Percentiles rank a stretch among this genome's conserved stretches.
Conservation (phyloP, 2,329 filamentous ascomycete species). For the Paecilomyces dactylethromorphus region DNA sequence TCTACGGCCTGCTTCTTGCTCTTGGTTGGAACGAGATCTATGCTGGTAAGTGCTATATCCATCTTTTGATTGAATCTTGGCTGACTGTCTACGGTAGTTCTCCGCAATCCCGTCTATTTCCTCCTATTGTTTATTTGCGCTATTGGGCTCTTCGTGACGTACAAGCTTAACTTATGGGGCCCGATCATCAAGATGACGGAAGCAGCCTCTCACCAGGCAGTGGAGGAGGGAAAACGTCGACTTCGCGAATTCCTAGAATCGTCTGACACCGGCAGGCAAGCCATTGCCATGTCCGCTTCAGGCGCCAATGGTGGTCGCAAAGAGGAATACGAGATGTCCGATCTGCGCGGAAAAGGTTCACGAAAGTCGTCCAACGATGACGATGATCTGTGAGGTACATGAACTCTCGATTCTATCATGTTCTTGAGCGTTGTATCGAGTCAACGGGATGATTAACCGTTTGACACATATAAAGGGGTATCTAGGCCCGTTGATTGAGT, state of each 20-base stretch:
- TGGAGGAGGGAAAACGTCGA: slow-evolving; percentile 87
- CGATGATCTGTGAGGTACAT: neutral
- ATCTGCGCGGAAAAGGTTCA: neutral
- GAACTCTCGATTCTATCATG: neutral
- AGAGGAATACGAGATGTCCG: slow-evolving; percentile 55
- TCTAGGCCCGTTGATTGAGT: neutral
- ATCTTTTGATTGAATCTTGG: neutral
- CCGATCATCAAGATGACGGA: slow-evolving; percentile 94
- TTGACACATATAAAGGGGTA: neutral
- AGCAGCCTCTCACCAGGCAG: slow-evolving; percentile 75
- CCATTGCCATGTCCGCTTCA: slow-evolving; percentile 65
- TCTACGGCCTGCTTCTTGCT: slow-evolving; percentile 81
- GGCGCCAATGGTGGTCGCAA: slow-evolving; percentile 20
- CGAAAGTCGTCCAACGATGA: neutral
- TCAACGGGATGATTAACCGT: neutral
- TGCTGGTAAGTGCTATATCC: slow-evolving; percentile 59
- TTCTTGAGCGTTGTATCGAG: neutral
- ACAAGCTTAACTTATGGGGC: slow-evolving; percentile 89
- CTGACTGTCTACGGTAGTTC: slow-evolving; percentile 50
- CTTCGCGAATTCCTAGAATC: slow-evolving; percentile 84
- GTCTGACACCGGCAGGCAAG: slow-evolving; percentile 77
- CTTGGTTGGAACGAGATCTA: slow-evolving; percentile 99
- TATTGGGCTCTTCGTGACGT: slow-evolving; percentile 79
- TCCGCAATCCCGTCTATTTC: slow-evolving; percentile 91
- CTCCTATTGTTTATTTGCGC: slow-evolving; percentile 73